Evolutionary conservation across 2,329 filamentous ascomycete species (phyloP).

Genomic region (Biscogniauxia marginata): DNA sequence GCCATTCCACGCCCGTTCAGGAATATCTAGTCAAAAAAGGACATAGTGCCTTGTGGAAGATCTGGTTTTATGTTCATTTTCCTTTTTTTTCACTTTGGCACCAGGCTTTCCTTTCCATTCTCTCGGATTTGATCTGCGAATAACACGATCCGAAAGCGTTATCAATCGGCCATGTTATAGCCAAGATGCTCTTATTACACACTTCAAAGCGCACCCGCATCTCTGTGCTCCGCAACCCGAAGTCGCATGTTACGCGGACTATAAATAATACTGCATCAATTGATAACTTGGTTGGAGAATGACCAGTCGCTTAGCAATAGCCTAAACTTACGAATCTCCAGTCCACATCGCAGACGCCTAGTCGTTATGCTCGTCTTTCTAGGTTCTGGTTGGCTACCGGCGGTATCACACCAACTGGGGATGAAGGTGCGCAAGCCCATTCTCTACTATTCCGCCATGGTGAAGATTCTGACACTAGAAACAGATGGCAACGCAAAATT

Average conservation of each 20-base stretch:
- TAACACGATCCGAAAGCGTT: not conserved
- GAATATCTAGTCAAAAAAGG: no score
- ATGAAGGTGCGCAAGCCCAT: conserved; percentile 46
- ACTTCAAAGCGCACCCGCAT: conserved; percentile 10
- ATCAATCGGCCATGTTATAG: conserved; percentile 9
- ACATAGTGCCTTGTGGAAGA: no score
- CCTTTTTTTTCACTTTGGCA: no score
- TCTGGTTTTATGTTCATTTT: no score
- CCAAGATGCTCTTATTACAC: conserved; percentile 21
- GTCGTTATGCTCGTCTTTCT: conserved; percentile 52
- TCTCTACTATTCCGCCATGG: not conserved
- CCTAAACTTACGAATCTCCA: conserved; percentile 12
- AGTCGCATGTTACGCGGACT: conserved; percentile 3
- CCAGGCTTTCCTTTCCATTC: no score
- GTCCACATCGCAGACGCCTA: conserved; percentile 9
- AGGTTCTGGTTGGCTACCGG: conserved; percentile 78
- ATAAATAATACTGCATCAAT: conserved; percentile 8
- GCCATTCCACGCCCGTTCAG: no score
- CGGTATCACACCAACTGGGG: conserved; percentile 57
- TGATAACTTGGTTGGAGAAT: conserved; percentile 13
- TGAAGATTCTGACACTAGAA: conserved; percentile 12
- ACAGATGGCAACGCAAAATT: conserved; percentile 66
- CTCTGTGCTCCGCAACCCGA: conserved; percentile 10
- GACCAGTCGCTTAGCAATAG: not conserved
- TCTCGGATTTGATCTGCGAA: no score